A percentile compares a stretch with the other conserved stretches of the same genome.
These are phyloP conservation scores for Mycena alexandri DNA, from an alignment of 768 basidiomycete species.

Conservation along the genomic window DNA sequence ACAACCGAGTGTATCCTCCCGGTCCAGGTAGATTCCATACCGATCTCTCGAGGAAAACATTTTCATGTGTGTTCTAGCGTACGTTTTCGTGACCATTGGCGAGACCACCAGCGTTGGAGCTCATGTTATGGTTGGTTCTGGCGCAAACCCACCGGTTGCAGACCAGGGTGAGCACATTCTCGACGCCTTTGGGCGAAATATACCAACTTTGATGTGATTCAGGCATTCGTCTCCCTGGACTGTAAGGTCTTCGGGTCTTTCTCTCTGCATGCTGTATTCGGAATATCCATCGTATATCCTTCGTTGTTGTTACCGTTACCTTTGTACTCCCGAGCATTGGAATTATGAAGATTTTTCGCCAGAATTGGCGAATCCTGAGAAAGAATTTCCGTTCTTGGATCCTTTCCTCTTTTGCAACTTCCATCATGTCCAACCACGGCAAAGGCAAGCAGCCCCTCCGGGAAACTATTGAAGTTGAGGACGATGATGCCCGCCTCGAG, in stretches of 20 bases:
- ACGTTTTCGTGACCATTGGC: constrained; percentile 46
- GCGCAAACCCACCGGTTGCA: constrained; percentile 31
- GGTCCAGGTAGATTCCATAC: constrained; percentile 39
- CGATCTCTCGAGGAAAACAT: neutral
- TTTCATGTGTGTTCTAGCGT: constrained; percentile 13
- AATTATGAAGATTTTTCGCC: too few species aligned
- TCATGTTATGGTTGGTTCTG: constrained; percentile 42
- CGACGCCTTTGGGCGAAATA: too few species aligned
- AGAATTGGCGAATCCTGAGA: too few species aligned
- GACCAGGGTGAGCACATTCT: constrained; percentile 28
- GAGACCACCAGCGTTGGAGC: constrained; percentile 40
- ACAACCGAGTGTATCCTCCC: constrained; percentile 47
- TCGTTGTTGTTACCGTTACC: too few species aligned
- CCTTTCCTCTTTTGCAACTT: too few species aligned
- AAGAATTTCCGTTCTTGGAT: too few species aligned
- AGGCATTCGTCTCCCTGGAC: too few species aligned
- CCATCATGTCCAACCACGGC: neutral
- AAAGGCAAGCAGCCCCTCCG: constrained; percentile 28
- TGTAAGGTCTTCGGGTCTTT: too few species aligned
- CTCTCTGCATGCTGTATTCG: too few species aligned
- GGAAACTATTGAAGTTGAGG: constrained; percentile 32
- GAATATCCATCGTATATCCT: too few species aligned
- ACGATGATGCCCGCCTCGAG: constrained; percentile 33
- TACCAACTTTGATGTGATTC: neutral
- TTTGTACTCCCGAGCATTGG: too few species aligned